These are phyloP conservation scores for Ephemerocybe angulata DNA, from an alignment of 768 basidiomycete species.

Conservation along the genomic window DNA sequence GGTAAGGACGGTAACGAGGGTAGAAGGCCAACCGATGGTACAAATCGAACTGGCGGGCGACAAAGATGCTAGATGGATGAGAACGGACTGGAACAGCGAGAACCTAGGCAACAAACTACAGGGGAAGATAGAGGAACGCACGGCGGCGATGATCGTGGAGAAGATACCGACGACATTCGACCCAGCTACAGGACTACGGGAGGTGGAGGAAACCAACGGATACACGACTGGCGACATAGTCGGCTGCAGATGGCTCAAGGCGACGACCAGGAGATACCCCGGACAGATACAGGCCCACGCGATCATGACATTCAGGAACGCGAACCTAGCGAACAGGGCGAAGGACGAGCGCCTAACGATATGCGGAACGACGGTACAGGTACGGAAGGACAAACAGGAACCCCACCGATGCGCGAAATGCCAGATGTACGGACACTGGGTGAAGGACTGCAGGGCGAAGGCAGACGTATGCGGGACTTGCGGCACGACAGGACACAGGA, in stretches of 20 bases:
- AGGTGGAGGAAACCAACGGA: slow-evolving; percentile 11
- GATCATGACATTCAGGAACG: slow-evolving; percentile 5
- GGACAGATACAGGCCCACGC: slow-evolving; percentile 11
- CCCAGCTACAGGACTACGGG: slow-evolving; percentile 1
- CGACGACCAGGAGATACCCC: not conserved
- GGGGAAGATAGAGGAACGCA: not conserved
- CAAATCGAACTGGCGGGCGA: not conserved
- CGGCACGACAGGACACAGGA: slow-evolving; percentile 5
- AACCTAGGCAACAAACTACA: not conserved
- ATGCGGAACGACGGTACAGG: not conserved
- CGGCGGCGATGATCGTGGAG: slow-evolving; percentile 7
- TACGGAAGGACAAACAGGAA: slow-evolving; percentile 14
- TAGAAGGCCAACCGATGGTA: no score
- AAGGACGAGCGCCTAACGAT: slow-evolving; percentile 10
- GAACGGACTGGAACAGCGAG: not conserved
- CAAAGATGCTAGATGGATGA: not conserved
- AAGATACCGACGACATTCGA: slow-evolving; percentile 8
- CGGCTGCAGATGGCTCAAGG: slow-evolving; percentile 12
- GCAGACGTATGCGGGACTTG: slow-evolving; percentile 15
- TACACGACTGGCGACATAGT: not conserved
- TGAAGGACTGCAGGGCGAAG: slow-evolving; percentile 9
- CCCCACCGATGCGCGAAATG: slow-evolving; percentile 18
- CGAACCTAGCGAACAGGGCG: slow-evolving; percentile 12
- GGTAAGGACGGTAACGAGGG: not conserved
- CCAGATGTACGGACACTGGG: slow-evolving; percentile 17